Conservation (phyloP, 345 rosid species). For the Bretschneidera sinensis region DNA sequence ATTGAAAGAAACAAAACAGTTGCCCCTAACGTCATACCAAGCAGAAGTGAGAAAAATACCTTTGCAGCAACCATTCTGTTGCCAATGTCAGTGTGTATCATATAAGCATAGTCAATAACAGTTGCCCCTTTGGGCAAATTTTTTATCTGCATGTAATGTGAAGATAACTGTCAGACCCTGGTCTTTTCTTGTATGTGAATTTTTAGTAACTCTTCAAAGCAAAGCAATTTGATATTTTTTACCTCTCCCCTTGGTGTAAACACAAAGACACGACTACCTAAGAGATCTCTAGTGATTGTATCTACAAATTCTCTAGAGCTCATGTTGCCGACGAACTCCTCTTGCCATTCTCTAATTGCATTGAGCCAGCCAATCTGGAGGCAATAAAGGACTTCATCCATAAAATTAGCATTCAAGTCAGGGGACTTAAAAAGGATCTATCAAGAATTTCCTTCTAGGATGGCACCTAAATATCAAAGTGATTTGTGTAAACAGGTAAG, state of each 20-base stretch:
- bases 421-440: constrained; percentile 10
- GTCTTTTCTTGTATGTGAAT: constrained; percentile 5
- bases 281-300: constrained; percentile 79
- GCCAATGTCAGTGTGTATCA: constrained; percentile 95
- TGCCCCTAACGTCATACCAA: background rate
- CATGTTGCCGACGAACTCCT: constrained; percentile 99
- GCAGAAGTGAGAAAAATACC: constrained; percentile 38
- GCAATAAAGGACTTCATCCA: constrained; percentile 24
- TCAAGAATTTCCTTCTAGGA: constrained; percentile 14
- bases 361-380: constrained; percentile 92
- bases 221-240: constrained; percentile 17
- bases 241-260: constrained; percentile 89
- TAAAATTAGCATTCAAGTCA: constrained; percentile 27
- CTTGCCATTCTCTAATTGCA: constrained; percentile 99
- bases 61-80: constrained; percentile 98
- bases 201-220: constrained; percentile 4
- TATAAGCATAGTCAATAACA: constrained; percentile 89
- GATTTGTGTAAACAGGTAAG: constrained; percentile 5
- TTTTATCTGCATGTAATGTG: constrained; percentile 59
- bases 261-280: constrained; percentile 94
- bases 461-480: constrained; percentile 17
- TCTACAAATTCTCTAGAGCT: constrained; percentile 99
- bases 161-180: constrained; percentile 11
- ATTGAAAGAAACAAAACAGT: background rate
- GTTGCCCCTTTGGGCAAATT: constrained; percentile 95